Base-by-base conservation (phyloP, 495 filamentous ascomycete species). In the Penicillium soppii region DNA sequence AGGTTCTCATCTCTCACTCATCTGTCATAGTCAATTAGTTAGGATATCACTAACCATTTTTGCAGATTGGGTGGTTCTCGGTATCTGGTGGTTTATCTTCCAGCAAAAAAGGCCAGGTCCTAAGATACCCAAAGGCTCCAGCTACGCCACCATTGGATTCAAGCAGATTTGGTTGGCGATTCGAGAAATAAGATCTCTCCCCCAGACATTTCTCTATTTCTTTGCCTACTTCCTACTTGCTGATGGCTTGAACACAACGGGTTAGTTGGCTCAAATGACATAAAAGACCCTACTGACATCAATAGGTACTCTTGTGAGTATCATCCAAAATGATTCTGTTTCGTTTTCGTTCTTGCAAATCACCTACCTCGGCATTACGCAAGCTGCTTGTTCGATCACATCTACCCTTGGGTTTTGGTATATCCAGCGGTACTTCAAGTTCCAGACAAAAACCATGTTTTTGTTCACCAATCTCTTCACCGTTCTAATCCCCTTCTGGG, bases 321-420 rank as follows among this genome's bases (percentile, higher is more conserved):
- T 78, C 35, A 78, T 78, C 23, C 75, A 78, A 29, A 77, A 76
- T 49, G 63, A 75, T 39, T 58, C 64, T 9, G 62, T 78, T 5
- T 67, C 72, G 0, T 78, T 78, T 46, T 78, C 73, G 0, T 78
- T 78, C 42, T 53, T 78, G 1, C 70, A 79, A 52, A 54, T 79
- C 9, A 78, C 76, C 9, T 79, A 79, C 44, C 65, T 79, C 1
- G 71, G 73, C 2, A 73, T 79, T 16, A 57, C 69, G 0, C 75
- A 78, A 47, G 73, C 75, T 7, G 65, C 59, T 4, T 72, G 67
- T 43, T 77, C 73, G 0, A 78, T 72, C 9, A 43, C 53, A 2
- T 77, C 73, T 2, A 78, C 75, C 0, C 73, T 78, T 23, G 72
- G 71, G 2, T 79, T 78, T 58, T 79, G 75, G 76, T 78, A 76